Base-by-base conservation (phyloP, 139 green algal species). In the Ostreobium quekettii region DNA sequence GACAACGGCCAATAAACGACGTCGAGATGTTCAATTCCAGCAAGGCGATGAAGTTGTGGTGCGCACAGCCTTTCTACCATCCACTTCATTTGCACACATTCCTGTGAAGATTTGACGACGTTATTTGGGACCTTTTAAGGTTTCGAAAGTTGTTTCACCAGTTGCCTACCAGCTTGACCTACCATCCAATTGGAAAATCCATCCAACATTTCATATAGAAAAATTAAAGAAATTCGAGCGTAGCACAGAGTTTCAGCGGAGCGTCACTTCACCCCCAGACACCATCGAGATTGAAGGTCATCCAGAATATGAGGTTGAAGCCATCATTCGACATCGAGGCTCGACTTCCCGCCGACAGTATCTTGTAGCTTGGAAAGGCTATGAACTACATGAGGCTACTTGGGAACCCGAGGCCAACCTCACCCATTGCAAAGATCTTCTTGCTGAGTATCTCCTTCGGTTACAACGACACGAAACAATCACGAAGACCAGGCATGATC, bases 11-110 rank as follows among this genome's bases (percentile, higher is more conserved):
- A 62, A 78, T 49, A 70, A 1, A 33, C 60, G 48, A 1, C 73
- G 61, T n/a, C 22, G 33, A 26, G 59, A 37, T 1, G 30, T 63
- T n/a, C 5, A 49, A 1, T 76, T 49, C 32, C 22, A 72, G 4
- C 46, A 59, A 47, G 61, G 69, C 47, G 61, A 76, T 29, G n/a
- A 53, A 31, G 66, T 79, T 1, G 28, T 65, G 36, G 30, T 79
- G 4, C 65, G 42, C 36, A 72, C 61, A 7, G 58, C 47, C 47
- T 26, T 66, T 15, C 31, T 62, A 29, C n/a, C n/a, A n/a, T n/a
- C n/a, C n/a, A 68, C 15, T 28, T 37, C 53, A 26, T 7, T 26
- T 26, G 31, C 24, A 64, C n/a, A 60, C 11, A 28, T 71, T 39
- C 33, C 29, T 7, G 7, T 31, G 37, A 71, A 71, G 64, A 35